Conservation (phyloP, 495 filamentous ascomycete genomes). For the Staphylotrichum longicolle region DNA sequence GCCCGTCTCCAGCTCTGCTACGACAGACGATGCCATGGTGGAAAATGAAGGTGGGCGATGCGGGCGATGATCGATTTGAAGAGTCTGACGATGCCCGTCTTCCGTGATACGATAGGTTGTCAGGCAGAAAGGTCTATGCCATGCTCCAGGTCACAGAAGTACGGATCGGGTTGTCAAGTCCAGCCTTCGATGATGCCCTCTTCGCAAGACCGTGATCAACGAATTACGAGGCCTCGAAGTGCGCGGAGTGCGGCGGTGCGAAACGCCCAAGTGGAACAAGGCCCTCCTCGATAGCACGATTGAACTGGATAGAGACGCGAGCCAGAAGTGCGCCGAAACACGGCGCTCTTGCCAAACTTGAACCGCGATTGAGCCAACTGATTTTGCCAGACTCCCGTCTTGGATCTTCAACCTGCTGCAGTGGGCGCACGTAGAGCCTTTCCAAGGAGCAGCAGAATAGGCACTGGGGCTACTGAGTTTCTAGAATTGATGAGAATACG, state of each 20-base stretch:
- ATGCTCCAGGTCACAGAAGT: constrained; percentile 31
- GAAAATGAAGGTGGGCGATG: no score
- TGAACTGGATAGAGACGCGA: constrained; percentile 2
- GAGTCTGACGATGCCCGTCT: not conserved
- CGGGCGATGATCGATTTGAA: constrained; percentile 12
- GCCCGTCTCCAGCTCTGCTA: constrained; percentile 86
- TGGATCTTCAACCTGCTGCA: not conserved
- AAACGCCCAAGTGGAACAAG: constrained; percentile 10
- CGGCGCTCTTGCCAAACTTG: not conserved
- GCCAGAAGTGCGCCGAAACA: not conserved
- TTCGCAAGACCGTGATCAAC: constrained; percentile 19
- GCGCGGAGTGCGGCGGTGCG: constrained; percentile 12
- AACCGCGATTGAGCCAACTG: constrained; percentile 2
- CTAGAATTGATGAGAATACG: constrained; percentile 4
- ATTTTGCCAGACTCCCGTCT: not conserved
- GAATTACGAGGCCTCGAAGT: constrained; percentile 29
- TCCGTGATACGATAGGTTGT: constrained; percentile 25
- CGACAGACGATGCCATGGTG: constrained; percentile 67
- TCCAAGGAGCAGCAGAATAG: constrained; percentile 1
- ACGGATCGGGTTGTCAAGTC: constrained; percentile 19
- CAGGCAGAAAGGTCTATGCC: constrained; percentile 26
- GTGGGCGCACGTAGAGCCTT: not conserved
- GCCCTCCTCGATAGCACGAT: constrained; percentile 11
- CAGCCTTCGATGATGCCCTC: constrained; percentile 17
- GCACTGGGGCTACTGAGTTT: constrained; percentile 11